Conservation (phyloP, 768 basidiomycete species). For the Lanmaoa pseudosensibilis region DNA sequence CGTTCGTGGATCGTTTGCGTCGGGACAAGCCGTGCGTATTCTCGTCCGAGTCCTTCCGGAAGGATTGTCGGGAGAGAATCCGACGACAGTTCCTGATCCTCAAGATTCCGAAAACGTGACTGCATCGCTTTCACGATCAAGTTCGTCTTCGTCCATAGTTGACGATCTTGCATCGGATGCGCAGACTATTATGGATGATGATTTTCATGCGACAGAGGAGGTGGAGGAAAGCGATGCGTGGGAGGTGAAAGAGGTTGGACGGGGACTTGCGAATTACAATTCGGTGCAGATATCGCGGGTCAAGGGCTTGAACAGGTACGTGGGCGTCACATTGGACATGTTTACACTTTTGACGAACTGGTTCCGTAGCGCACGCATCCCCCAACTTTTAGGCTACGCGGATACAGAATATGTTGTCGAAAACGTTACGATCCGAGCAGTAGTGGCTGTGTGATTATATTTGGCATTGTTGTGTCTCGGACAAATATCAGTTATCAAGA, state of each 20-base stretch:
- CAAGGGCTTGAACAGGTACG: conserved; percentile 88
- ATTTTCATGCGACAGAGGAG: conserved; percentile 26
- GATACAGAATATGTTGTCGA: conserved; percentile 98
- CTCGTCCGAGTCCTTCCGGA: conserved; percentile 49
- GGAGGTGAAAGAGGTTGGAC: conserved; percentile 87
- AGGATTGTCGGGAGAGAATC: conserved; percentile 23
- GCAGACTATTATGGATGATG: conserved; percentile 33
- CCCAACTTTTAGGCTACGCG: conserved; percentile 83
- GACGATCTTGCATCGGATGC: conserved; percentile 28
- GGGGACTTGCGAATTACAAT: conserved; percentile 95
- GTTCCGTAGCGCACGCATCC: conserved; percentile 67
- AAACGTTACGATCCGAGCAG: conserved; percentile 74
- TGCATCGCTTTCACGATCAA: conserved; percentile 39
- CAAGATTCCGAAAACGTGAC: conserved; percentile 26
- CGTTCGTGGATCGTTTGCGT: conserved; percentile 87
- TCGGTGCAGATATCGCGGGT: conserved; percentile 86
- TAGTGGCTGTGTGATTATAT: conserved; percentile 52
- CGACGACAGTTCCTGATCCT: conserved; percentile 25
- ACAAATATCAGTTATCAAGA: conserved; percentile 10
- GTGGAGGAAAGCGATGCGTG: conserved; percentile 50
- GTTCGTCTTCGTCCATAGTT: conserved; percentile 35
- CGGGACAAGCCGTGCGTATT: conserved; percentile 91
- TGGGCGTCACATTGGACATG: conserved; percentile 1
- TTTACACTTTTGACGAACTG: conserved; percentile 5
- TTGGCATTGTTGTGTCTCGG: conserved; percentile 22